Percentiles rank a stretch among this genome's conserved stretches.
Conservation (phyloP, 345 rosid genomes). For the Populus tremula region DNA sequence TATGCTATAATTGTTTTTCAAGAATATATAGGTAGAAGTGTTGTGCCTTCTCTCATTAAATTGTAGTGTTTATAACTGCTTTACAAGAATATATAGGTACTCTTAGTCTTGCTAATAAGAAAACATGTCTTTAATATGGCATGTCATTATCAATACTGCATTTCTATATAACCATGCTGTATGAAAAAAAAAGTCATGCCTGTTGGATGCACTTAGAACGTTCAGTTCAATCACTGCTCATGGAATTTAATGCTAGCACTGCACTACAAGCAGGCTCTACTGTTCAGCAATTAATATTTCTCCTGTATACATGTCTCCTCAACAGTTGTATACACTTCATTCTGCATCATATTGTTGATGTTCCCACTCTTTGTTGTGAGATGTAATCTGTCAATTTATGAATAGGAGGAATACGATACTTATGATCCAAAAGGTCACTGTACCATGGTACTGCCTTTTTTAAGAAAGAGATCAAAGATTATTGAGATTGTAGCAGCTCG, state of each 20-base stretch:
- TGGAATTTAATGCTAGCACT: no score
- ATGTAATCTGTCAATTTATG: background rate
- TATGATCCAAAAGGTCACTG: slow-evolving; percentile 85
- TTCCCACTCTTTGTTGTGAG: background rate
- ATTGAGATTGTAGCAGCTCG: slow-evolving; percentile 85
- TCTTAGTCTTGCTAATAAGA: background rate
- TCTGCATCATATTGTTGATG: background rate
- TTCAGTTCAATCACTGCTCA: no score
- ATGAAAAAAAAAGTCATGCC: background rate
- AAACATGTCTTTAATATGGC: background rate
- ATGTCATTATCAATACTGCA: background rate
- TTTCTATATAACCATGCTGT: background rate
- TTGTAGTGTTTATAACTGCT: background rate
- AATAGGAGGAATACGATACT: slow-evolving; percentile 83
- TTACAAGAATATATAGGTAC: no score
- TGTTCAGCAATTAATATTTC: background rate
- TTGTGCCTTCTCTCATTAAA: background rate
- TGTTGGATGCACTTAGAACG: no score
- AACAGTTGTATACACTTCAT: background rate
- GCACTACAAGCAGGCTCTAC: background rate
- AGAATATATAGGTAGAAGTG: background rate
- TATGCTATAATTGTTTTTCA: background rate
- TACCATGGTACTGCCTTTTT: slow-evolving; percentile 63
- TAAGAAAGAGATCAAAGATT: slow-evolving; percentile 79
- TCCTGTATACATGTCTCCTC: background rate